A percentile compares a stretch with the other conserved stretches of the same genome.
These are phyloP conservation scores for Candida nonsorbophila DNA, from an alignment of 805 yeast genomes.

Conservation along the genomic window DNA sequence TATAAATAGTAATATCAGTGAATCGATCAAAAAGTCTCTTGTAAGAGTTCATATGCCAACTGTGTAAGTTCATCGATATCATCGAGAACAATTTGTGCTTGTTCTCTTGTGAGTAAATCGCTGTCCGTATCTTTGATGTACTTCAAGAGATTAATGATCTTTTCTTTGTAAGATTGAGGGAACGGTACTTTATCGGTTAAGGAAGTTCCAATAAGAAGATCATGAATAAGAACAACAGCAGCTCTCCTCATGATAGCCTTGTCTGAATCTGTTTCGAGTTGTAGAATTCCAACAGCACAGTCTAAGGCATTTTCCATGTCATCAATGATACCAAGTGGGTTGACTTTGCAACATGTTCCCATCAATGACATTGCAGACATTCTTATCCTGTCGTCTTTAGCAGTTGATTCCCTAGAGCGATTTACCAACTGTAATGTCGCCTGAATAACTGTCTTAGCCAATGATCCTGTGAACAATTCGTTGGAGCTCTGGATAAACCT, in stretches of 20 bases:
- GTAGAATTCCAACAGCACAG: slow-evolving; percentile 71
- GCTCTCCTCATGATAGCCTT: slow-evolving; percentile 66
- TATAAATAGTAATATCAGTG: slow-evolving; percentile 1
- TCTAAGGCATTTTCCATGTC: slow-evolving; percentile 59
- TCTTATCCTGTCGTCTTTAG: slow-evolving; percentile 56
- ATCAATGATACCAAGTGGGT: slow-evolving; percentile 47
- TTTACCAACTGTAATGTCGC: slow-evolving; percentile 38
- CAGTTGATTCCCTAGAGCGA: slow-evolving; percentile 15
- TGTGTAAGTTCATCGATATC: slow-evolving; percentile 23
- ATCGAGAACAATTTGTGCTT: slow-evolving; percentile 35
- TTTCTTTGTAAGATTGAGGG: slow-evolving; percentile 43
- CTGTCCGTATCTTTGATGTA: slow-evolving; percentile 44
- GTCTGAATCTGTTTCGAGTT: slow-evolving; percentile 42
- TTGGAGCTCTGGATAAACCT: slow-evolving; percentile 50
- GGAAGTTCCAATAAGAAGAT: slow-evolving; percentile 46
- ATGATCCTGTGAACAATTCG: slow-evolving; percentile 41
- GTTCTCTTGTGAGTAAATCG: slow-evolving; percentile 58
- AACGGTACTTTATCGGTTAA: slow-evolving; percentile 44
- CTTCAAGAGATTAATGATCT: slow-evolving; percentile 36
- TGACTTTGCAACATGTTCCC: slow-evolving; percentile 62
- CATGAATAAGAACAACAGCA: slow-evolving; percentile 65
- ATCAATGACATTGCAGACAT: slow-evolving; percentile 85
- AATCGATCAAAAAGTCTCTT: too few species aligned
- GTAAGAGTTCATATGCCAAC: slow-evolving; percentile 11
- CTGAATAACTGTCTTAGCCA: slow-evolving; percentile 39